Conservation (phyloP, 2,329 filamentous ascomycete genomes). For the Onygenales sp. region DNA sequence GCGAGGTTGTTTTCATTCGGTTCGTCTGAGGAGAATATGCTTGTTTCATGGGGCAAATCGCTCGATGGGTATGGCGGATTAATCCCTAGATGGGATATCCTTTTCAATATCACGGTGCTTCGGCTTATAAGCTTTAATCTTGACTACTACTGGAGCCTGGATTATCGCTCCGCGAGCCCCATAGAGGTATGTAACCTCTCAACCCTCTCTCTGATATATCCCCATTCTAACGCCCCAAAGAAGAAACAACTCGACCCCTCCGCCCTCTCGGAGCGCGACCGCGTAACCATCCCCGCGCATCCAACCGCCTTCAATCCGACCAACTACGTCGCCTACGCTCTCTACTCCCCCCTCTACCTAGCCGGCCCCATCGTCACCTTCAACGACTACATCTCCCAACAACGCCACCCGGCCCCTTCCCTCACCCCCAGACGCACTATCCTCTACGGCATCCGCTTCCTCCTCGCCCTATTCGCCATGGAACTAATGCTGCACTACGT, state of each 20-base stretch:
- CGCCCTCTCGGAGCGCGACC: constrained; percentile 78
- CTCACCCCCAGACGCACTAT: constrained; percentile 62
- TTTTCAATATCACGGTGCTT: constrained; percentile 92
- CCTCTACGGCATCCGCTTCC: constrained; percentile 75
- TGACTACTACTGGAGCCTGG: constrained; percentile 88
- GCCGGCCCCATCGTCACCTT: constrained; percentile 91
- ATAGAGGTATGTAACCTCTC: constrained; percentile 60
- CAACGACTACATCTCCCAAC: constrained; percentile 92
- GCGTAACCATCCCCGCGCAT: constrained; percentile 66
- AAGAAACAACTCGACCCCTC: constrained; percentile 98
- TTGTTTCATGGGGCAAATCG: constrained; percentile 56
- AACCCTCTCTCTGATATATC: not conserved
- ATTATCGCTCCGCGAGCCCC: constrained; percentile 53
- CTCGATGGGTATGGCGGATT: constrained; percentile 74
- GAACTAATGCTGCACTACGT: constrained; percentile 85
- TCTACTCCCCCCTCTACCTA: constrained; percentile 90
- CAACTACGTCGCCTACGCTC: constrained; percentile 79
- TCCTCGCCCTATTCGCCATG: constrained; percentile 73
- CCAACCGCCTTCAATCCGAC: constrained; percentile 63
- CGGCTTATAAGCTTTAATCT: constrained; percentile 93
- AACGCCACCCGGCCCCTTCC: constrained; percentile 61
- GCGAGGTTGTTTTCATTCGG: constrained; percentile 42
- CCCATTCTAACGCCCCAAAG: constrained; percentile 46
- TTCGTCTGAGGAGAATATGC: constrained; percentile 31
- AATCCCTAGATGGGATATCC: constrained; percentile 87